Evolutionary conservation across 805 yeast species (phyloP).

Genomic region (Cyberlindnera japonica): DNA sequence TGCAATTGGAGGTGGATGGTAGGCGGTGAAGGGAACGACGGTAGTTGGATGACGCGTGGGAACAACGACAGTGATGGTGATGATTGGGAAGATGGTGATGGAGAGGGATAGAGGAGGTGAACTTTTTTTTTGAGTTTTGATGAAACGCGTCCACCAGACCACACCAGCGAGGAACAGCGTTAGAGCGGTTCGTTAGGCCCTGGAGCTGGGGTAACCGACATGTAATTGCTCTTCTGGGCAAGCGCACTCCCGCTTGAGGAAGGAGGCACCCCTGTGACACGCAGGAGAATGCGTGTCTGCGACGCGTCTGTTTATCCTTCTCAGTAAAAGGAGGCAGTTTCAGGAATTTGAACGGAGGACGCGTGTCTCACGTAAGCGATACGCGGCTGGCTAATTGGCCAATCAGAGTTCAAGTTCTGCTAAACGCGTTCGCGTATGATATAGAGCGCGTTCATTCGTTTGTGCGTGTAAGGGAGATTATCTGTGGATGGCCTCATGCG

Average conservation of each 20-base stretch:
- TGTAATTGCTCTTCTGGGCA: not conserved
- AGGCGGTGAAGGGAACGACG: slow-evolving; percentile 1
- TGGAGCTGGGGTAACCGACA: not conserved
- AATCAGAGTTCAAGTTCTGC: not conserved
- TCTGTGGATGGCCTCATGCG: no score
- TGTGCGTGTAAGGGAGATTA: no score
- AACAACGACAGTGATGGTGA: not conserved
- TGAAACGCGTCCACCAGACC: not conserved
- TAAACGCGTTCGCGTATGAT: no score
- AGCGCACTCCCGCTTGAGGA: not conserved
- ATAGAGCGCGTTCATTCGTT: no score
- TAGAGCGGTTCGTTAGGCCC: not conserved
- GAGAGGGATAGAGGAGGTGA: not conserved
- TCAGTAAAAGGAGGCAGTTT: not conserved
- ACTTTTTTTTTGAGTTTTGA: not conserved
- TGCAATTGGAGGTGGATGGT: not conserved
- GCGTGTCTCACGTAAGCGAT: slow-evolving; percentile 7
- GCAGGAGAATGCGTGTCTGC: not conserved
- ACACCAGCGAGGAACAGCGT: not conserved
- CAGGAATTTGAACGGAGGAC: slow-evolving; percentile 1
- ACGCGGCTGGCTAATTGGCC: not conserved
- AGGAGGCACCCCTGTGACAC: not conserved
- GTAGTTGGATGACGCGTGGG: slow-evolving; percentile 5
- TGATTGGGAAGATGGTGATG: not conserved
- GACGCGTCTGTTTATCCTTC: slow-evolving; percentile 2